Percentiles rank a stretch among this genome's conserved stretches.
phyloP scores from a whole-genome alignment of 176 grass and related monocot genomes.

The Oryza australiensis region DNA sequence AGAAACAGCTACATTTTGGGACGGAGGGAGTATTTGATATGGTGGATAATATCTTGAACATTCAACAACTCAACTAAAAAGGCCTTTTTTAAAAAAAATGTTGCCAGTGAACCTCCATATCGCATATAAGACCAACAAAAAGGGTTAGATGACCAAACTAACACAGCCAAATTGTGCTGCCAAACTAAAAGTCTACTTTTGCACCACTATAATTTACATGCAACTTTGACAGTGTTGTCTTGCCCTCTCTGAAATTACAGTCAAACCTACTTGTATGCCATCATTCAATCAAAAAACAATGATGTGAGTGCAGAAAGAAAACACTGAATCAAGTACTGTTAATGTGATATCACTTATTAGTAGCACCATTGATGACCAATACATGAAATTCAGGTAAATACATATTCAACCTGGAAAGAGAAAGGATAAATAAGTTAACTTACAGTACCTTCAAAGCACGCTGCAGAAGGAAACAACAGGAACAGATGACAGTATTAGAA shows the following conservation, averaged over 20 bases:
- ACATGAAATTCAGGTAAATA: background rate
- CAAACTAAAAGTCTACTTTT: too few species aligned
- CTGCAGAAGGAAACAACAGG: conserved; percentile 59
- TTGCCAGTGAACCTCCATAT: background rate
- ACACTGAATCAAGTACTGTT: conserved; percentile 12
- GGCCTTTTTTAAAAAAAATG: background rate
- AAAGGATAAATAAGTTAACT: conserved; percentile 22
- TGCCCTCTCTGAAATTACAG: background rate
- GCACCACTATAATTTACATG: background rate
- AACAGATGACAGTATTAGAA: conserved; percentile 41
- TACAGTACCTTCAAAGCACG: conserved; percentile 78
- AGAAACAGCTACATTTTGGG: too few species aligned
- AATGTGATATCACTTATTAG: conserved; percentile 4
- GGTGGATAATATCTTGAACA: background rate
- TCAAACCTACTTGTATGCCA: background rate
- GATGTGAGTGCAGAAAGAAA: background rate
- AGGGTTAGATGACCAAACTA: background rate
- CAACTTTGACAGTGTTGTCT: background rate
- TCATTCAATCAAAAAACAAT: conserved; percentile 8
- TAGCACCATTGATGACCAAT: background rate
- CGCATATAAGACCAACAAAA: background rate
- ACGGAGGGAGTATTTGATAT: background rate
- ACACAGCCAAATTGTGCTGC: background rate
- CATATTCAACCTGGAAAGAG: conserved; percentile 23
- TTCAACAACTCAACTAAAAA: background rate